Percentiles rank a stretch among this genome's conserved stretches.
phyloP scores from a whole-genome alignment of 345 rosid genomes.

The Sonneratia caseolaris region DNA sequence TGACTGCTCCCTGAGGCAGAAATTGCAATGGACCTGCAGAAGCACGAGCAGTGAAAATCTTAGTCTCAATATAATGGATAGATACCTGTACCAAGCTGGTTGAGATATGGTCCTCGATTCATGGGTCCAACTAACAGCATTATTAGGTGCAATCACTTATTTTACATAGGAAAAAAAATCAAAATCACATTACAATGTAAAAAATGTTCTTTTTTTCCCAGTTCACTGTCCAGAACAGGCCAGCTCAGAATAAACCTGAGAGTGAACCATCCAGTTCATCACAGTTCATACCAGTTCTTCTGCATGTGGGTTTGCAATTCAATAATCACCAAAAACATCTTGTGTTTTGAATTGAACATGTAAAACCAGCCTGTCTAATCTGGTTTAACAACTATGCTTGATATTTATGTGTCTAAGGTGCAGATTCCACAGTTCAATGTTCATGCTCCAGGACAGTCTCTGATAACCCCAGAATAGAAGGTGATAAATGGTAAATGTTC shows the following conservation, averaged over 20 bases:
- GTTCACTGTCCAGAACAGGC: background rate
- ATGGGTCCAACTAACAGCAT: background rate
- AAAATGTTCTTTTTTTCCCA: background rate
- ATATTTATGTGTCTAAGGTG: background rate
- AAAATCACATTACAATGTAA: background rate
- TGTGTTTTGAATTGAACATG: background rate
- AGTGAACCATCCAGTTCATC: background rate
- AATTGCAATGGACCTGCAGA: constrained; percentile 34
- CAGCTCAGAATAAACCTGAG: background rate
- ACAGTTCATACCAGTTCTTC: background rate
- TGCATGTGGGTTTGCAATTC: background rate
- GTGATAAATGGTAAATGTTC: background rate
- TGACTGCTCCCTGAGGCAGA: constrained; percentile 28
- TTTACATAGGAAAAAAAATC: background rate
- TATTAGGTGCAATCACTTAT: background rate
- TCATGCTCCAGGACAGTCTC: background rate
- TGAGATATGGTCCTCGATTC: background rate
- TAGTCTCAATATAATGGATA: background rate
- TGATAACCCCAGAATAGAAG: background rate
- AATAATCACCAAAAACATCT: background rate
- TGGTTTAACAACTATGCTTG: background rate
- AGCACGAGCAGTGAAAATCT: background rate
- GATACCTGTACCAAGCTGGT: background rate
- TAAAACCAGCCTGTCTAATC: background rate
- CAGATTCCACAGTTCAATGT: background rate